Evolutionary conservation across 116 monocot genomes (phyloP), one percentile per base, ranked within the genome.

Genomic region (Papilionanthe hybrid): DNA sequence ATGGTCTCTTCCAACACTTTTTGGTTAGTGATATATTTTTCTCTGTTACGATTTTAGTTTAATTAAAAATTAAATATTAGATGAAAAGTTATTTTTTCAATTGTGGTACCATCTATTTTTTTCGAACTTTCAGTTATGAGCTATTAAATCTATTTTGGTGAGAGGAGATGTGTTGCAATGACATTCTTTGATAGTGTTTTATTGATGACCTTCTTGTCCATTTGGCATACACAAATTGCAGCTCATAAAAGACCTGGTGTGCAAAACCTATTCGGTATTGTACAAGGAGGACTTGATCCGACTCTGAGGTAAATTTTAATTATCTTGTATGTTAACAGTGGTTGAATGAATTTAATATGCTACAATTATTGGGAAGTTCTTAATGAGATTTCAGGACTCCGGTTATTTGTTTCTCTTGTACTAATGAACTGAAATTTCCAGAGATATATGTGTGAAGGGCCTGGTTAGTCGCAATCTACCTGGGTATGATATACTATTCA

Each of bases 211-310:
- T 53, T 53, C 17, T n/a, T 72, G 19, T 72, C 6, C 13, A 32
- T 77, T 75, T 48, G 9, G n/a, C 20, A 23, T 75, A 13, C 42
- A 55, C 83, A 77, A 90, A 86, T 79, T 58, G 75, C 87, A 98
- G 98, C 98, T 90, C 98, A 98, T 86, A 49, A 93, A 87, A 98
- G 76, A 82, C 98, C 98, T 45, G 83, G 90, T 49, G 83, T 60
- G 9, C 98, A 98, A 74, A 98, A 98, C 77, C 84, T 98, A 85
- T 98, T 98, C 86, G 98, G 98, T 68, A 98, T 98, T 78, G 98
- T 98, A 42, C 98, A 98, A 89, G 98, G 98, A 78, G 98, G 98
- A 82, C 73, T 98, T 82, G 98, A 98, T 86, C 98, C 98, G 78
- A 89, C 90, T 84, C 91, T 98, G 28, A 94, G 98, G 98, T 94